Percentiles rank a stretch among this genome's conserved stretches.
These are phyloP conservation scores for Lathyrus oleraceus DNA, from an alignment of 306 rosid genomes.

Conservation along the genomic window DNA sequence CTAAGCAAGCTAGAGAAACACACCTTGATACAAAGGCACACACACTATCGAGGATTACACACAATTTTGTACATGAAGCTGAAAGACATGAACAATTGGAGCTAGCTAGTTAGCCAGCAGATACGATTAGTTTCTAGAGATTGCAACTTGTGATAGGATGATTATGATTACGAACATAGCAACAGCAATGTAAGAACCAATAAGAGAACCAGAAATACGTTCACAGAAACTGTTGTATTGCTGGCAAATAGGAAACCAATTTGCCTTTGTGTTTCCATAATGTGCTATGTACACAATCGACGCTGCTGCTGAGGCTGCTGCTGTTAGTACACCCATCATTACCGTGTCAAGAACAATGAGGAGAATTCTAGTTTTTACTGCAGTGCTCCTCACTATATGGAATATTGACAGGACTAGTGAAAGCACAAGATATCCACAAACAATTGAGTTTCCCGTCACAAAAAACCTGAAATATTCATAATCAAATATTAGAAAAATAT, in stretches of 20 bases:
- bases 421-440: conserved; percentile 59
- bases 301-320: conserved; percentile 62
- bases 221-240: conserved; percentile 55
- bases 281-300: conserved; percentile 57
- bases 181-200: conserved; percentile 54
- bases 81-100: neutral
- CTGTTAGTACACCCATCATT: conserved; percentile 56
- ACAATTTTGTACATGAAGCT: neutral
- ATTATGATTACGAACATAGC: conserved; percentile 45
- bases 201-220: conserved; percentile 50
- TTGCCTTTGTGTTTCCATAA: conserved; percentile 50
- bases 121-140: conserved; percentile 44
- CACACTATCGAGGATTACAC: neutral
- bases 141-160: conserved; percentile 41
- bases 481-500: conserved; percentile 8
- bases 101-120: neutral
- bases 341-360: conserved; percentile 62
- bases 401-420: conserved; percentile 53
- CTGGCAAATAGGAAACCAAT: conserved; percentile 57
- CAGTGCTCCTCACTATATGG: conserved; percentile 50
- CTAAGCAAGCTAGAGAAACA: neutral
- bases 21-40: conserved; percentile 13
- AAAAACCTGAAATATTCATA: conserved; percentile 53
- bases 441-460: conserved; percentile 63
- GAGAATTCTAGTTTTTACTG: conserved; percentile 48